Base-by-base conservation (phyloP, 2,329 filamentous ascomycete species). In the Colletotrichum agaves region DNA sequence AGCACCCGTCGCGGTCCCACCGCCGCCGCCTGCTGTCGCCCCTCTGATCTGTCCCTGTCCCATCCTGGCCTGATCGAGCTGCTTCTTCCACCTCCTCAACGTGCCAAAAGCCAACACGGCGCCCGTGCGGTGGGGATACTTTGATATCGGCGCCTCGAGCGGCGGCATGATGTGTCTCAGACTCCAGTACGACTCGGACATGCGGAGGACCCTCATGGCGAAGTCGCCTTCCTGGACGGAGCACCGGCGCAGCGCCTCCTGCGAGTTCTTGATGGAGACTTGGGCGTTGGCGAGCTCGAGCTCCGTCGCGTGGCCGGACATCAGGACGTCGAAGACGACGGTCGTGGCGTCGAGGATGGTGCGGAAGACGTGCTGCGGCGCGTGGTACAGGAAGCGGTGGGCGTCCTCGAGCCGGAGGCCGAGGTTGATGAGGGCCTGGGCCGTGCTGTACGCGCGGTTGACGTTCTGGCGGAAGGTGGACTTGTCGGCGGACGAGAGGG, bases 91-190 rank as follows among this genome's bases (percentile, higher is more conserved):
- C 39, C 79, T 75, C 37, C 79, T 75, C 6, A 88, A 75, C 68
- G 84, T 87, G 71, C 83, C 84, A 67, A 84, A 84, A 4, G 81
- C 81, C 35, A 86, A 76, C 56, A 83, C 82, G 3, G 83, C 84
- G 15, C 82, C 80, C 4, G 87, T 78, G 1, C 85, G 81, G 66
- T 82, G 79, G 3, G 81, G 79, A 39, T 82, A 81, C 12, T 77
- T 75, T 2, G 80, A 80, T 0, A 80, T 77, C 8, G 80, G 78
- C 49, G 78, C 75, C 41, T 82, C 81, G 27, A 78, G 75, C 23
- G 75, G 74, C 31, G 80, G 77, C 62, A 83, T 73, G 56, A 77
- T 67, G 63, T 78, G 75, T 23, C 78, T 77, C 50, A 80, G 75
- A 33, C 75, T 78, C 83, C 81, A 86, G 64, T 80, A 87, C 1